These are phyloP conservation scores for Biscogniauxia marginata DNA, from an alignment of 2,329 filamentous ascomycete genomes.

Conservation along the genomic window DNA sequence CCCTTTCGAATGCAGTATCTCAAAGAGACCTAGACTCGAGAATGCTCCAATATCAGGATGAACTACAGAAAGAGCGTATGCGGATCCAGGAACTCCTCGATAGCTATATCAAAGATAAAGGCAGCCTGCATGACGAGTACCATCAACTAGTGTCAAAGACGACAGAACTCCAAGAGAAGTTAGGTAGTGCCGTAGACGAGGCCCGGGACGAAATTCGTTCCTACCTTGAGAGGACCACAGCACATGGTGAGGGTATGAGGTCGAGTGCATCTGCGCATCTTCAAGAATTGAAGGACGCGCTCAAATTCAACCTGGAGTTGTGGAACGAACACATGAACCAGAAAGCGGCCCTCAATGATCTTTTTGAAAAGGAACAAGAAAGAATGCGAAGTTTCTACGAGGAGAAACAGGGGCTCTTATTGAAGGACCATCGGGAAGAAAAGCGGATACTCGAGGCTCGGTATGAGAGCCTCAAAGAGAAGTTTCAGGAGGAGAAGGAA, in stretches of 20 bases:
- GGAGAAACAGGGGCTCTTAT: neutral
- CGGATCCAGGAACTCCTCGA: neutral
- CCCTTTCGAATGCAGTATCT: neutral
- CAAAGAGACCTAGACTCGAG: neutral
- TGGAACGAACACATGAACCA: constrained; percentile 8
- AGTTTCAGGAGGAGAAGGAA: neutral
- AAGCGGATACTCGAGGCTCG: neutral
- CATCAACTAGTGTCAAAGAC: neutral
- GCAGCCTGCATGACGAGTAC: neutral
- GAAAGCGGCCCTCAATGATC: neutral
- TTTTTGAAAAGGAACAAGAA: neutral
- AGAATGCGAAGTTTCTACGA: neutral
- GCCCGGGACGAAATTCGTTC: neutral
- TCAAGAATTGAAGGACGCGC: neutral
- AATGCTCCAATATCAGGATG: neutral
- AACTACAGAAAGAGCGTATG: neutral
- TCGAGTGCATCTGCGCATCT: neutral
- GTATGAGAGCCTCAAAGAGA: neutral
- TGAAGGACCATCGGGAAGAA: neutral
- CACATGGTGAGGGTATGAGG: constrained; percentile 1
- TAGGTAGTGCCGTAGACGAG: neutral
- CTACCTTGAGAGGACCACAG: neutral
- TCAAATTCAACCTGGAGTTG: constrained; percentile 1
- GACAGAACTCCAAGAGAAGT: neutral
- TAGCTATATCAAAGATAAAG: neutral